These are phyloP conservation scores for Closterium sp. DNA, from an alignment of 139 green algal species.

Conservation along the genomic window DNA sequence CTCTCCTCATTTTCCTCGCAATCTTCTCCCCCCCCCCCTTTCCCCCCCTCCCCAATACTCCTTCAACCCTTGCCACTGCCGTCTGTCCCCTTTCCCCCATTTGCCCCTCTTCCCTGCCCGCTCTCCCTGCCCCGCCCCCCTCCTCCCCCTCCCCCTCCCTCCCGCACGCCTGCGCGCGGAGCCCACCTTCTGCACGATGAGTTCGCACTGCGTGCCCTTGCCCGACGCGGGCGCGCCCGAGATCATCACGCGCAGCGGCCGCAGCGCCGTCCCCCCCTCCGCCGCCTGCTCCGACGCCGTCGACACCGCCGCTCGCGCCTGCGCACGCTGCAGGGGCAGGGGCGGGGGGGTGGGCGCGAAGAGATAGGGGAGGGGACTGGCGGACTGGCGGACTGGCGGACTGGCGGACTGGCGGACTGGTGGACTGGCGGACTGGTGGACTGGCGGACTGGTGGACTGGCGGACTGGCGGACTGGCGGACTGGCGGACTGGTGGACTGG, in stretches of 20 bases:
- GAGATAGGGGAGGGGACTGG: no score
- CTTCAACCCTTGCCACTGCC: background rate
- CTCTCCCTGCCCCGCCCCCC: background rate
- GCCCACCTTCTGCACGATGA: slow-evolving; percentile 54
- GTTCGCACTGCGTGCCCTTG: slow-evolving; percentile 85
- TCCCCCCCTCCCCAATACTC: no score
- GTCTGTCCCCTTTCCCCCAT: background rate
- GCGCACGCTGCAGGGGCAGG: background rate
- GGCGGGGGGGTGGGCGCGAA: no score
- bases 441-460: no score
- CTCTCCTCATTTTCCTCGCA: no score
- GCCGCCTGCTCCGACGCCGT: background rate
- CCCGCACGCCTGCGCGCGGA: background rate
- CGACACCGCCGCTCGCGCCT: background rate
- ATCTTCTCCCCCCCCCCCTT: no score
- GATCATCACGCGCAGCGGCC: slow-evolving; percentile 79
- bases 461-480: no score
- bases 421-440: no score
- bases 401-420: no score
- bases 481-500: no score
- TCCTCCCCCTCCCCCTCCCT: background rate
- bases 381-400: no score
- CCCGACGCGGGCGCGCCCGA: slow-evolving; percentile 89
- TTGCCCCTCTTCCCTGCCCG: no score
- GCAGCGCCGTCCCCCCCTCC: background rate